phyloP scores from a whole-genome alignment of 2,329 filamentous ascomycete genomes.

The Phoma sp. region DNA sequence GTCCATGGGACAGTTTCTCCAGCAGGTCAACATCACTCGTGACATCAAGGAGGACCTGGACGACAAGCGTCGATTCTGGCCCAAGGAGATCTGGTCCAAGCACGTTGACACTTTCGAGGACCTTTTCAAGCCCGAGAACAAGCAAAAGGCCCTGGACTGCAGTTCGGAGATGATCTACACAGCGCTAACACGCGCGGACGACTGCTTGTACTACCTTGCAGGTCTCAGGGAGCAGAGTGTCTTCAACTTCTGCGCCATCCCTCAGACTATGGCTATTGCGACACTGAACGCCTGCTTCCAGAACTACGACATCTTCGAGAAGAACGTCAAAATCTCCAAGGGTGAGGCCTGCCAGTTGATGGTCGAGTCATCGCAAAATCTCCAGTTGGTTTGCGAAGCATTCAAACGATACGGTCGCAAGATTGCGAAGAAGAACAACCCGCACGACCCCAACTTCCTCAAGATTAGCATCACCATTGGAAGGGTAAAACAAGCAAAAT shows the following conservation, averaged over 20 bases:
- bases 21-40: conserved; percentile 99
- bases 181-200: conserved; percentile 83
- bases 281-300: conserved; percentile 92
- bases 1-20: conserved; percentile 96
- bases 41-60: conserved; percentile 90
- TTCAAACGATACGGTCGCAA: conserved; percentile 79
- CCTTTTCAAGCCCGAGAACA: conserved; percentile 82
- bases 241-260: conserved; percentile 98
- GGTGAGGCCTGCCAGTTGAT: conserved; percentile 91
- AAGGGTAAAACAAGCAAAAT: conserved; percentile 64
- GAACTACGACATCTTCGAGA: conserved; percentile 84
- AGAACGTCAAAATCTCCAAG: conserved; percentile 95
- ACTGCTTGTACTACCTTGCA: conserved; percentile 97
- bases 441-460: conserved; percentile 88
- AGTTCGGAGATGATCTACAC: conserved; percentile 94
- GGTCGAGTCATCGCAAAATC: conserved; percentile 90
- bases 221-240: conserved; percentile 94
- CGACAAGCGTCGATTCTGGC: conserved; percentile 91
- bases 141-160: conserved; percentile 80
- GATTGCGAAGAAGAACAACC: conserved; percentile 94
- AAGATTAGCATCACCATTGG: conserved; percentile 90
- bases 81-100: conserved; percentile 96
- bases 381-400: conserved; percentile 78
- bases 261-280: conserved; percentile 96
- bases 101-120: conserved; percentile 90